Conservation (phyloP, 768 basidiomycete genomes). For the Scleroderma citrinum region DNA sequence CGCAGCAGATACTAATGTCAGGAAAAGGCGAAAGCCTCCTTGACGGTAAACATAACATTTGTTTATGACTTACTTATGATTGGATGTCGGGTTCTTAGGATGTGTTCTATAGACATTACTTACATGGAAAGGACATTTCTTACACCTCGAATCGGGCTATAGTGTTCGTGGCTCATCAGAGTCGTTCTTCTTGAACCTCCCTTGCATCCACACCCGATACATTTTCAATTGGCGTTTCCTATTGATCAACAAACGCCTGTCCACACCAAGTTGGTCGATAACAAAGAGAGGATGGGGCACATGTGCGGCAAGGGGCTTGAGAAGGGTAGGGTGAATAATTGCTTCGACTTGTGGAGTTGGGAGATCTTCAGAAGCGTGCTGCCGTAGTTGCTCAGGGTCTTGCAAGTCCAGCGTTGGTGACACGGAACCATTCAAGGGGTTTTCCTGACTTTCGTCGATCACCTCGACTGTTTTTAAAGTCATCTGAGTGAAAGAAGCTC, state of each 20-base stretch:
- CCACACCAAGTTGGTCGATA: slow-evolving; percentile 83
- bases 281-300: slow-evolving; percentile 61
- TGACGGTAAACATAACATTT: too few species aligned
- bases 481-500: slow-evolving; percentile 29
- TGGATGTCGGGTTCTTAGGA: too few species aligned
- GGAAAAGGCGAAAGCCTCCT: too few species aligned
- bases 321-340: slow-evolving; percentile 34
- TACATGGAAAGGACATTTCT: too few species aligned
- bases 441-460: slow-evolving; percentile 27
- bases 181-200: slow-evolving; percentile 58
- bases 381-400: background rate
- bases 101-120: too few species aligned
- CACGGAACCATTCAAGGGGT: slow-evolving; percentile 4
- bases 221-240: slow-evolving; percentile 93
- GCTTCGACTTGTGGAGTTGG: slow-evolving; percentile 1
- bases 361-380: background rate
- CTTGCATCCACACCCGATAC: slow-evolving; percentile 97
- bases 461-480: slow-evolving; percentile 28
- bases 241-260: slow-evolving; percentile 87
- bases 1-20: background rate
- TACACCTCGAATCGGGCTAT: background rate
- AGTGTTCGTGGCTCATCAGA: background rate
- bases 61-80: too few species aligned
- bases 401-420: slow-evolving; percentile 8
- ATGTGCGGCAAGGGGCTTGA: slow-evolving; percentile 13